Conservation (phyloP, 345 rosid genomes). For the Sisymbrium altissimum region DNA sequence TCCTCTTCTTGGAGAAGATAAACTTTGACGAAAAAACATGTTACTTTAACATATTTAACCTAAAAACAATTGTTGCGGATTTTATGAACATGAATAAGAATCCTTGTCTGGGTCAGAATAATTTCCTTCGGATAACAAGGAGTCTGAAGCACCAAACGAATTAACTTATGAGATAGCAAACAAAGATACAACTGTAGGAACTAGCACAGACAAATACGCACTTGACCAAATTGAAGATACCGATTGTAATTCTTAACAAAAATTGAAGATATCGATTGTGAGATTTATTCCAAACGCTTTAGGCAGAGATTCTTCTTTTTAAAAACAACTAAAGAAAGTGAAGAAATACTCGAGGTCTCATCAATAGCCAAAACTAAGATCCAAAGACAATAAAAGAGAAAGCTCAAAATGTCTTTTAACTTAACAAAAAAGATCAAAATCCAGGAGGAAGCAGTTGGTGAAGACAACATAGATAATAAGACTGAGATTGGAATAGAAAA, state of each 20-base stretch:
- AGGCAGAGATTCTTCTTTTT: not conserved
- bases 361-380: not conserved
- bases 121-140: too few relatives aligned
- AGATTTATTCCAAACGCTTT: not conserved
- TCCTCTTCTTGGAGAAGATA: not conserved
- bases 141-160: too few relatives aligned
- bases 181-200: too few relatives aligned
- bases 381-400: not conserved
- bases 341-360: not conserved
- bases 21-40: too few relatives aligned
- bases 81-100: too few relatives aligned
- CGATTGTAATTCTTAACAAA: not conserved
- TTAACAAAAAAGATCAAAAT: conserved; percentile 16
- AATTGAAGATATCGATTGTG: not conserved
- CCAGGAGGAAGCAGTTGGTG: not conserved
- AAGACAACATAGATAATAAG: not conserved
- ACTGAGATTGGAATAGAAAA: not conserved
- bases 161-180: too few relatives aligned
- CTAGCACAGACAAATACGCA: not conserved
- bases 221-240: too few relatives aligned
- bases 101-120: too few relatives aligned
- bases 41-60: too few relatives aligned
- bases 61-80: too few relatives aligned
- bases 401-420: conserved; percentile 12
- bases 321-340: not conserved